Evolutionary conservation across 2,329 filamentous ascomycete genomes (phyloP), one percentile per base, ranked within the genome.

Genomic region (Clarireedia homoeocarpa): DNA sequence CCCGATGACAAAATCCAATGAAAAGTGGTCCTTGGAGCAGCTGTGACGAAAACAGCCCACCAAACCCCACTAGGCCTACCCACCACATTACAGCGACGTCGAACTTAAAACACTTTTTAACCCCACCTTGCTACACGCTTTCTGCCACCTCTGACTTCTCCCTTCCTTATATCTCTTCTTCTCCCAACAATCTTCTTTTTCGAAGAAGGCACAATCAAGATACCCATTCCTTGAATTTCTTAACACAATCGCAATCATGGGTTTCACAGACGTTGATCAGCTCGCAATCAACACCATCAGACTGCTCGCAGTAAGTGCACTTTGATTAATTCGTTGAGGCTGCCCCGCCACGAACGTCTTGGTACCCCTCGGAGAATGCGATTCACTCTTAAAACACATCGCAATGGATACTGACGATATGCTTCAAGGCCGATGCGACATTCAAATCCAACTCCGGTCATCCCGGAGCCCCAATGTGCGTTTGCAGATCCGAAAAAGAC

Each of bases 241-340:
- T 36, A 36, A 36, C 27, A 42, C 39, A 53, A 58, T 57, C 60
- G 65, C 64, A 63, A 66, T 63, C 61, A 97, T 97, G 92, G 85
- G 85, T 74, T 96, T 88, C 83, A 81, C 82, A 73, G 88, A 97
- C 70, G 75, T 85, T 71, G 94, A 99, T 75, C 79, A 86, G 81
- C 83, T 91, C 77, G 88, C 90, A 72, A 90, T 99, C 79, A 97
- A 97, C 86, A 96, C 92, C 75, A 97, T 99, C 80, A 89, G 94
- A 74, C 77, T 90, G 72, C 84, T 99, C 69, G 91, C 94, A 74
- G 94, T 97, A 86, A 75, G 91, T 86, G 61, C 55, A 47, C 56
- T 60, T 62, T 60, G 53, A 50, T 54, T 56, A 56, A 14, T 15
- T 39, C 15, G 7, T 6, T n/a, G 46, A 58, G 52, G 59, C 62